phyloP scores from a whole-genome alignment of 2,329 filamentous ascomycete genomes.

The Alternaria infectoria region DNA sequence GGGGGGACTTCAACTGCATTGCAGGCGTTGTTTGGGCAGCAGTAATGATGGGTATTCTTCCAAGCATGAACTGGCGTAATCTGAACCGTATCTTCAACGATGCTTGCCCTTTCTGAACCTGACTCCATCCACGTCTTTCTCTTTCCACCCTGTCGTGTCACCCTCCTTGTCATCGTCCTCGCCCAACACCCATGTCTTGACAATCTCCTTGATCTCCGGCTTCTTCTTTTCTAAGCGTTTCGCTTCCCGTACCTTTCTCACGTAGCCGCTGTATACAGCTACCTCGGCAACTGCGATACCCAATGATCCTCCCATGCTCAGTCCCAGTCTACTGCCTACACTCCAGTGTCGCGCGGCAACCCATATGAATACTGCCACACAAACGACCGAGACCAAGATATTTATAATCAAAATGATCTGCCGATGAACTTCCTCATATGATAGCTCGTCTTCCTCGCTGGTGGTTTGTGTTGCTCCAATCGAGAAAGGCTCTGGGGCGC shows the following conservation, averaged over 20 bases:
- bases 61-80: conserved; percentile 11
- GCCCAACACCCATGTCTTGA: conserved; percentile 72
- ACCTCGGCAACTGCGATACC: conserved; percentile 78
- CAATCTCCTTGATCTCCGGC: conserved; percentile 71
- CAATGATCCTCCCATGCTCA: conserved; percentile 73
- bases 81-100: conserved; percentile 38
- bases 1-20: conserved; percentile 27
- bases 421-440: conserved; percentile 76
- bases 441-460: conserved; percentile 65
- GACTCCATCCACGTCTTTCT: conserved; percentile 39
- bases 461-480: conserved; percentile 43
- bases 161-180: conserved; percentile 20
- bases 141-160: conserved; percentile 19
- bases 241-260: conserved; percentile 72
- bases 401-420: conserved; percentile 87
- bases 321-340: conserved; percentile 70
- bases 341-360: conserved; percentile 79
- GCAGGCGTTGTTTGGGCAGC: conserved; percentile 15
- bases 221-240: conserved; percentile 66
- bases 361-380: conserved; percentile 79
- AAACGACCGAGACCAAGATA: conserved; percentile 83
- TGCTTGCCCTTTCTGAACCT: conserved; percentile 55
- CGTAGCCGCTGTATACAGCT: conserved; percentile 76
- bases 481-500: conserved; percentile 59
- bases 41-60: neutral